Conservation (phyloP, 176 grass and related monocot genomes). For the Eremochloa ophiuroides region DNA sequence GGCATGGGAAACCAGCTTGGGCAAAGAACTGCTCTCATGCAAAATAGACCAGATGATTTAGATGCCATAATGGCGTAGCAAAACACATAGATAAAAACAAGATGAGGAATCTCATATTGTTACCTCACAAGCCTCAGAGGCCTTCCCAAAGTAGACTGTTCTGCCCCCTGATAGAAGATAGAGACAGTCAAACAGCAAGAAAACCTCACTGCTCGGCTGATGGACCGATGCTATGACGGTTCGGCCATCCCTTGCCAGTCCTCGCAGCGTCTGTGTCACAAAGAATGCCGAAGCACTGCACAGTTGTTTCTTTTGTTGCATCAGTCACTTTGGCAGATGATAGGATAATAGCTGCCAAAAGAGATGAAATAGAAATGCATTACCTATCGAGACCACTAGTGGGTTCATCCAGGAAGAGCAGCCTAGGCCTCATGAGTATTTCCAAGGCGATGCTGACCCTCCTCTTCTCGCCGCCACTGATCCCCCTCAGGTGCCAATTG, state of each 20-base stretch:
- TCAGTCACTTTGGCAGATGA: not conserved
- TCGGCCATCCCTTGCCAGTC: slow-evolving; percentile 74
- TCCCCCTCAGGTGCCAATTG: slow-evolving; percentile 92
- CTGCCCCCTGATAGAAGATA: slow-evolving; percentile 90
- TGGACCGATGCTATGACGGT: slow-evolving; percentile 89
- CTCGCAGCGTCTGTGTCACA: slow-evolving; percentile 84
- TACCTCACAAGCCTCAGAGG: slow-evolving; percentile 85
- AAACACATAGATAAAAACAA: not conserved
- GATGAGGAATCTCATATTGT: not conserved
- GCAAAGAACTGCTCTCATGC: slow-evolving; percentile 66
- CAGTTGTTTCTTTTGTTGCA: not conserved
- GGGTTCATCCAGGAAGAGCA: slow-evolving; percentile 94
- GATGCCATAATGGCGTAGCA: not conserved
- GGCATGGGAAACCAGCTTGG: slow-evolving; percentile 91
- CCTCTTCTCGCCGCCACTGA: slow-evolving; percentile 96
- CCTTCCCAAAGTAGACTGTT: slow-evolving; percentile 84
- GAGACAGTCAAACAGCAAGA: slow-evolving; percentile 77
- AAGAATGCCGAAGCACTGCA: slow-evolving; percentile 95
- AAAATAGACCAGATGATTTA: not conserved
- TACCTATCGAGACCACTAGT: slow-evolving; percentile 96
- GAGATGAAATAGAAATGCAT: not conserved
- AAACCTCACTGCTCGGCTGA: slow-evolving; percentile 97
- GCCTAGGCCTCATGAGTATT: slow-evolving; percentile 92
- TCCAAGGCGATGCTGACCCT: slow-evolving; percentile 93
- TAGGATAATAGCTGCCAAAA: not conserved